Evolutionary conservation across 768 basidiomycete genomes (phyloP).

Genomic region (Gymnopilus dilepis): DNA sequence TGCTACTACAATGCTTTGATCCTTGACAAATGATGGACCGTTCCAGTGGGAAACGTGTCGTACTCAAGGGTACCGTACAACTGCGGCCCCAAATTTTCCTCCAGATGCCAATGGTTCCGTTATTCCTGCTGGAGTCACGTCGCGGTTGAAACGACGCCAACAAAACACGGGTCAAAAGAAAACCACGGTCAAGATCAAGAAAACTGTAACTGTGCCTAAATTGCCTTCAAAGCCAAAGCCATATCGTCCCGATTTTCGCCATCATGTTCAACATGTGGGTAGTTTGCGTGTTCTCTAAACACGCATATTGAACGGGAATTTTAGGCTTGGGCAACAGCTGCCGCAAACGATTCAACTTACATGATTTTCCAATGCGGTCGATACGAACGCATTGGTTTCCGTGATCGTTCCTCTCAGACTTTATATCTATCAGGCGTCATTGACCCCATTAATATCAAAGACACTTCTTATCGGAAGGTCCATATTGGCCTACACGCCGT

Average conservation of each 20-base stretch:
- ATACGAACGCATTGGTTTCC: slow-evolving; percentile 16
- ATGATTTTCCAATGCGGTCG: slow-evolving; percentile 13
- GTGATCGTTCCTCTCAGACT: slow-evolving; percentile 9
- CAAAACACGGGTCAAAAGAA: no score
- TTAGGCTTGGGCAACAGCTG: slow-evolving; percentile 12
- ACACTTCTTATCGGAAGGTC: slow-evolving; percentile 17
- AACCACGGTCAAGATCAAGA: not conserved
- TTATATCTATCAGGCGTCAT: slow-evolving; percentile 9
- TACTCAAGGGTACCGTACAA: not conserved
- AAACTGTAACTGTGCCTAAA: not conserved
- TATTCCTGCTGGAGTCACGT: not conserved
- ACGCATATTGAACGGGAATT: not conserved
- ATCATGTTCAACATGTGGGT: slow-evolving; percentile 9
- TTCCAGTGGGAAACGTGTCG: not conserved
- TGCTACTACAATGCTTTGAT: not conserved
- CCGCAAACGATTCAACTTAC: slow-evolving; percentile 8
- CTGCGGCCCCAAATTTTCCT: not conserved
- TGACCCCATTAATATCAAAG: slow-evolving; percentile 6
- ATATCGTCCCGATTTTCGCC: not conserved
- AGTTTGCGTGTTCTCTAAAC: not conserved
- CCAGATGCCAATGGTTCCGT: not conserved
- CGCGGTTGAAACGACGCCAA: no score
- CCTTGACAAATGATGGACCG: not conserved
- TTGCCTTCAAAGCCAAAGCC: not conserved
- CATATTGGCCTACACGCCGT: slow-evolving; percentile 18